Percentiles rank a stretch among this genome's conserved stretches.
Conservation (phyloP, 2,329 filamentous ascomycete genomes). For the Lachnellula occidentalis region DNA sequence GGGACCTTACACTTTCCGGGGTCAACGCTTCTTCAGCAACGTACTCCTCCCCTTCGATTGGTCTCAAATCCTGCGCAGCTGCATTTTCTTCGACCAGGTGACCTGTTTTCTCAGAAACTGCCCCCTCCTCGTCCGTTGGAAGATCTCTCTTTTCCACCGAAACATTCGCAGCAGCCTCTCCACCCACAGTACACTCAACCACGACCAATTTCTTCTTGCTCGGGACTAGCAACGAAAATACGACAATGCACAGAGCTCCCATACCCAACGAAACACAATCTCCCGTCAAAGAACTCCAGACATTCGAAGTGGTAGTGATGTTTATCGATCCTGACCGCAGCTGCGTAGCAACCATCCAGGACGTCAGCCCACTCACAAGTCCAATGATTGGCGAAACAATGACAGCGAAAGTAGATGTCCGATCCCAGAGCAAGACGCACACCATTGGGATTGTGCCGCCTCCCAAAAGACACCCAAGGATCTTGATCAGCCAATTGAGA, state of each 20-base stretch:
- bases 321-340: background rate
- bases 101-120: background rate
- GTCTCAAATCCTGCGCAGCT: background rate
- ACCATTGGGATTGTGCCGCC: background rate
- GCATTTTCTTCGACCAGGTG: background rate
- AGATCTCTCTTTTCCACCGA: background rate
- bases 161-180: background rate
- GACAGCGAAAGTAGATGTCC: background rate
- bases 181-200: background rate
- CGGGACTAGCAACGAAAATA: background rate
- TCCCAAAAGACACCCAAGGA: background rate
- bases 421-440: background rate
- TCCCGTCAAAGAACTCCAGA: slow-evolving; percentile 1
- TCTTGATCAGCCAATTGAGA: slow-evolving; percentile 2
- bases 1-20: background rate
- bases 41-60: background rate
- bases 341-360: slow-evolving; percentile 1
- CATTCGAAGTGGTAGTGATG: background rate
- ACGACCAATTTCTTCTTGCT: background rate
- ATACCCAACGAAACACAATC: background rate
- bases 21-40: background rate
- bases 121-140: background rate
- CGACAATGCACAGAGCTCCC: background rate
- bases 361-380: background rate
- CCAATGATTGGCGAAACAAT: background rate